Evolutionary conservation across 306 rosid species (phyloP), one percentile per base, ranked within the genome.

Genomic region (peach (Prunus persica)): DNA sequence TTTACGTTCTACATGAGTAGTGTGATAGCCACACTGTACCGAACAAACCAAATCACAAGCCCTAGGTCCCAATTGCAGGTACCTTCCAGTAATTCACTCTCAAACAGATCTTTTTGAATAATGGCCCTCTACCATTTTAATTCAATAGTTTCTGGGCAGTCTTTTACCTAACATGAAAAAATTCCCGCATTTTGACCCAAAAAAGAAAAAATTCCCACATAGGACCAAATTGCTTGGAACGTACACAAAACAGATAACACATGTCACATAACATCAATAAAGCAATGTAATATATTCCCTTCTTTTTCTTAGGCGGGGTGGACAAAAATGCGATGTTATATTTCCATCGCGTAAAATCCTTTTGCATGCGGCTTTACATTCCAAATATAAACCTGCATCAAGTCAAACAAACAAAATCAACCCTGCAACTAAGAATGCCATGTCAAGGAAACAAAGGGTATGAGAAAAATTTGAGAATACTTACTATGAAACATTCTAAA

Each of bases 341-440:
- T 51, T 32, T 58, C 69, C 41, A 65, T 10, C 50, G 2, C 1
- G 50, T 54, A 69, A 67, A 58, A 6, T 50, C 78, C 69, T 75
- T 71, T 65, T 5, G 70, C 41, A 24, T 54, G 43, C 56, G 2
- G 4, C 87, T 84, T 41, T 52, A 76, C 85, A 68, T 70, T 74
- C 77, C 74, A 68, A 20, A 74, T 16, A 16, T 11, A 57, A 78
- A 83, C 77, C 91, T 87, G 88, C 87, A 84, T 28, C 72, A 50
- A 77, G 24, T 2, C 18, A 55, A 81, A 45, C 73, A 66, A 65
- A 61, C 38, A 46, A 8, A 57, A n/a, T 49, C 14, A 64, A 11
- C 58, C 22, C 8, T 24, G 54, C 51, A 55, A 20, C 51, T 13
- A 16, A 34, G 52, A 72, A 72, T 0, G 47, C 5, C 20, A 24